These are phyloP conservation scores for Daldinia vernicosa DNA, from an alignment of 495 filamentous ascomycete species.

Conservation along the genomic window DNA sequence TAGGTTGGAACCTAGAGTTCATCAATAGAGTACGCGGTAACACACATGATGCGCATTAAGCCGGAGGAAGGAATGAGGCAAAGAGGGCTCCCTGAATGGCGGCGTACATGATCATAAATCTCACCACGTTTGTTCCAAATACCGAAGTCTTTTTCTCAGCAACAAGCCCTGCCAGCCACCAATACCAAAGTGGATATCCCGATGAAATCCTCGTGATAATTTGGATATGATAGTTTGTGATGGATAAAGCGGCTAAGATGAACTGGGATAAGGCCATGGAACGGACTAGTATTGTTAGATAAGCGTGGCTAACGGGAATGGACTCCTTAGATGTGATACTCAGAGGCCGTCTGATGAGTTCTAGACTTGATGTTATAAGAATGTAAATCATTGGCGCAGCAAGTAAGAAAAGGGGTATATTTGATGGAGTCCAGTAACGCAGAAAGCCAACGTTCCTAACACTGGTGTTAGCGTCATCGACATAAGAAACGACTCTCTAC, in stretches of 20 bases:
- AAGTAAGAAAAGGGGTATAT: constrained; percentile 87
- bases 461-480: constrained; percentile 13
- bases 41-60: constrained; percentile 50
- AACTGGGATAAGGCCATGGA: constrained; percentile 78
- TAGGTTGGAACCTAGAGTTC: background rate
- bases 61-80: constrained; percentile 95
- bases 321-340: constrained; percentile 22
- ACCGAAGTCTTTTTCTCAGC: constrained; percentile 39
- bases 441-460: constrained; percentile 85
- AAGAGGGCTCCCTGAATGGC: constrained; percentile 83
- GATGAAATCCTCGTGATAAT: constrained; percentile 91
- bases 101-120: constrained; percentile 81
- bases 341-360: constrained; percentile 45
- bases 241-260: constrained; percentile 72
- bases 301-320: background rate
- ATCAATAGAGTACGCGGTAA: background rate
- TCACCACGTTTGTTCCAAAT: constrained; percentile 45
- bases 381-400: constrained; percentile 81
- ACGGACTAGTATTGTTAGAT: constrained; percentile 47
- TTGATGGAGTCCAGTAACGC: constrained; percentile 87
- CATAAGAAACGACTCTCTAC: constrained; percentile 10
- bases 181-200: constrained; percentile 90
- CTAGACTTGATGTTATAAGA: constrained; percentile 68
- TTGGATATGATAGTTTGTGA: constrained; percentile 88
- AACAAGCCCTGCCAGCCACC: constrained; percentile 69